Evolutionary conservation across 75 land plant species (phyloP), one percentile per base, ranked within the genome.

Genomic region (Chamaecyparis obtusa): DNA sequence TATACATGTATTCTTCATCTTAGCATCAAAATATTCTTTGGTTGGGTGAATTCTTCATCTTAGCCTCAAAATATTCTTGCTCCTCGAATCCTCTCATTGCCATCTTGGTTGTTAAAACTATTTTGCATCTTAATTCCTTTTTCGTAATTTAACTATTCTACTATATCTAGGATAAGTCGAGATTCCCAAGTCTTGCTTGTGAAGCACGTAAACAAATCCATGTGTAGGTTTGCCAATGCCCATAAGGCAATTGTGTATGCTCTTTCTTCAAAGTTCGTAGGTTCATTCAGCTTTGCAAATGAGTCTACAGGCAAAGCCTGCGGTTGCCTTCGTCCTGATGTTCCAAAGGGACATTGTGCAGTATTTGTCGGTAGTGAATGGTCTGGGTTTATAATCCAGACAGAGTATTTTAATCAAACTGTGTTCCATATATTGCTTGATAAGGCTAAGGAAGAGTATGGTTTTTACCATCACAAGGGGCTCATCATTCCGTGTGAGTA

Each of bases 401-500:
- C 89, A 24, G 36, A 33, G n/a, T 81, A 85, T 33, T 78, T 90
- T n/a, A n/a, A n/a, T n/a, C n/a, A n/a, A n/a, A n/a, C n/a, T n/a
- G n/a, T n/a, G n/a, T n/a, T n/a, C n/a, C n/a, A n/a, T n/a, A n/a
- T n/a, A 27, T 72, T 90, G 46, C 57, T 90, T 74, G 83, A 78
- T 21, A 90, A 86, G 86, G 84, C 89, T 3, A 85, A 86, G 83
- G 91, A 90, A 35, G 91, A 90, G 87, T 83, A 85, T 55, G 89
- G 89, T 2, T 90, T 88, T 60, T 57, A 74, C 39, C 82, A 86
- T 78, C 67, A 83, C 55, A 89, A 85, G 37, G 90, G 85, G 11
- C 87, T 90, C 60, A n/a, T 64, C 77, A 90, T 90, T 86, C 89
- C 91, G 21, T 91, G 90, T 69, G 74, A 69, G 30, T 30, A 69